Percentiles rank a stretch among this genome's conserved stretches.
These are phyloP conservation scores for Cryphonectria radicalis DNA, from an alignment of 2,329 filamentous ascomycete genomes.

Conservation along the genomic window DNA sequence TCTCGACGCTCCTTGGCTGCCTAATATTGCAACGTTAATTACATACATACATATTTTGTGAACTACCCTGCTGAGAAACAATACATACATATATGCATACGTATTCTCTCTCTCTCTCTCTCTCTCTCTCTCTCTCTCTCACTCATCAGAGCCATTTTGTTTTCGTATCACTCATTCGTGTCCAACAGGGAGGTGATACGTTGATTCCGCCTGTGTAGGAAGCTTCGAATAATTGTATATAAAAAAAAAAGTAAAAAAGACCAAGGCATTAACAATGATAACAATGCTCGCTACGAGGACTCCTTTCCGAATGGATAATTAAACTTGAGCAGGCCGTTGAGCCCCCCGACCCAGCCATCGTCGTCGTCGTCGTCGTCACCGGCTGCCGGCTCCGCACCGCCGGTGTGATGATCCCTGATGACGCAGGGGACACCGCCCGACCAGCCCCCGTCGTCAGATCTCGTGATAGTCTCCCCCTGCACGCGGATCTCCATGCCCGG, in stretches of 20 bases:
- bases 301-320: conserved; percentile 91
- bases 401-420: conserved; percentile 64
- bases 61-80: neutral
- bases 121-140: neutral
- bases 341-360: conserved; percentile 93
- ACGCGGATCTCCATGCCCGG: conserved; percentile 86
- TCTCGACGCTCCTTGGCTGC: conserved; percentile 27
- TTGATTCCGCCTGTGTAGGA: neutral
- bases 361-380: conserved; percentile 60
- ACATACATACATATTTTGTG: conserved; percentile 3
- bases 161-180: neutral
- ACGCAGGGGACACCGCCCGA: conserved; percentile 89
- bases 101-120: neutral
- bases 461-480: conserved; percentile 79
- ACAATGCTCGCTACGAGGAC: conserved; percentile 1
- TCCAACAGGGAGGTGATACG: neutral
- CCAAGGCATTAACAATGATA: neutral
- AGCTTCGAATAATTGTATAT: too few relatives aligned
- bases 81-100: neutral
- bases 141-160: neutral
- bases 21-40: conserved; percentile 3
- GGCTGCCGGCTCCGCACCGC: conserved; percentile 38
- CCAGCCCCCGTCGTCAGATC: conserved; percentile 52
- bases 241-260: neutral
- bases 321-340: conserved; percentile 94